Evolutionary conservation across 495 filamentous ascomycete genomes (phyloP), one percentile per base, ranked within the genome.

Genomic region (Margaritispora aquatica): DNA sequence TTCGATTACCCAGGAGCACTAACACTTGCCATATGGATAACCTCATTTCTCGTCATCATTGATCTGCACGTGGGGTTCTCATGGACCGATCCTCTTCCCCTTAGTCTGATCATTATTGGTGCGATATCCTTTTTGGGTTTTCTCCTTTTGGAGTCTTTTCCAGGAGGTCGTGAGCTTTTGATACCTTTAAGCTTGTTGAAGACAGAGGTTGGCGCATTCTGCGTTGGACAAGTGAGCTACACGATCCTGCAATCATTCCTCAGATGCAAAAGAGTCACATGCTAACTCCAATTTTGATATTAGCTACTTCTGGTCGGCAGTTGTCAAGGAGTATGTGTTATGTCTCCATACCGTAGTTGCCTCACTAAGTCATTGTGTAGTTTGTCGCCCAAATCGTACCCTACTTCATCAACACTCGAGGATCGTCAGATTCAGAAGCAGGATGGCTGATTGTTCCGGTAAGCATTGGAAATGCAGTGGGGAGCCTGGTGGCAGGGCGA

Each of bases 321-420:
- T 83, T 0, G 85, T 88, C 60, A 63, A 83, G 5, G 74, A 72
- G 69, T 79, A 73, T 74, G 67, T 77, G 68, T 67, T 44, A 44
- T 44, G 38, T 44, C 38, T 44, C 38, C 38, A 44, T 44, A 44
- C 38, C 38, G 38, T 44, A n/a, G 38, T 44, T 44, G 38, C 38
- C 38, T 44, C 38, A 44, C 38, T 44, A 44, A 44, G 38, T 26
- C n/a, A 54, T 38, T 31, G 22, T 54, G 10, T 26, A 77, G 76
- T 66, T 82, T 57, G 79, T 83, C 76, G 76, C 78, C 44, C 72
- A 73, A 22, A 79, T 88, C 0, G 85, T 85, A 0, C 70, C 88
- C 0, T 90, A 89, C 66, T 89, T 89, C 62, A 80, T 87, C 61
- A 78, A 87, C 21, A 86, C 84, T 0, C 64, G 72, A 3, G 67